A percentile compares a stretch with the other conserved stretches of the same genome.
phyloP scores from a whole-genome alignment of 2,329 filamentous ascomycete genomes.

The Cercospora sp. region DNA sequence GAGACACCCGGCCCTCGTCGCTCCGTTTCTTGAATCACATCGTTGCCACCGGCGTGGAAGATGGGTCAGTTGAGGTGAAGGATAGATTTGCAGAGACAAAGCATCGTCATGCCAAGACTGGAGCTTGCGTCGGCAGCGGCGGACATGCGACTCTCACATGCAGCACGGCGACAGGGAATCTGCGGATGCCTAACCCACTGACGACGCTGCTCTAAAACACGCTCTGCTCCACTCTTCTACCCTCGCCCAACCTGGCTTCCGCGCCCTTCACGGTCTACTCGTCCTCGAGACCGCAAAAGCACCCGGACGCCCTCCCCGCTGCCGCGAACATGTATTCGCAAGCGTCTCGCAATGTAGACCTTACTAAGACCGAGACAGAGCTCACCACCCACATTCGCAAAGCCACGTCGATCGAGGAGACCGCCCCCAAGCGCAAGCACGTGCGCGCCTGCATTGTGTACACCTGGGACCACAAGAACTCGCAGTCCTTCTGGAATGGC shows the following conservation, averaged over 20 bases:
- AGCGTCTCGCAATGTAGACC: slow-evolving; percentile 57
- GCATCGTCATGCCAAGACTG: slow-evolving; percentile 10
- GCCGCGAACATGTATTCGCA: slow-evolving; percentile 41
- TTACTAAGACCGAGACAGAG: slow-evolving; percentile 67
- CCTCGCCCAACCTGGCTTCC: slow-evolving; percentile 9
- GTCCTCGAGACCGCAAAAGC: slow-evolving; percentile 14
- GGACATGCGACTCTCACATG: slow-evolving; percentile 9
- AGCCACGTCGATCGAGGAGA: slow-evolving; percentile 61
- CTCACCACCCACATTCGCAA: slow-evolving; percentile 68
- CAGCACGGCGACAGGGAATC: slow-evolving; percentile 4
- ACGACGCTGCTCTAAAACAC: slow-evolving; percentile 9
- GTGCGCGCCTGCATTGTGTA: slow-evolving; percentile 97
- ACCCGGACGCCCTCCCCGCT: slow-evolving; percentile 10
- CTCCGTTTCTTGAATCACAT: neutral
- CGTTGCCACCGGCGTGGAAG: neutral
- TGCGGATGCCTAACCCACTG: slow-evolving; percentile 23
- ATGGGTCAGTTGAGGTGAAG: neutral
- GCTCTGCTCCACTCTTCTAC: neutral
- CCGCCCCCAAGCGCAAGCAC: slow-evolving; percentile 82
- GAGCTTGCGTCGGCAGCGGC: slow-evolving; percentile 11
- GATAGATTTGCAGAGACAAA: neutral
- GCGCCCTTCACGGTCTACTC: slow-evolving; percentile 27
- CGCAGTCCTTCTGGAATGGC: slow-evolving; percentile 90
- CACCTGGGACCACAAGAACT: slow-evolving; percentile 98
- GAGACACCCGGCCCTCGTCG: neutral